Conservation (phyloP, 179 eudicot genomes). For the Vitellaria paradoxa region DNA sequence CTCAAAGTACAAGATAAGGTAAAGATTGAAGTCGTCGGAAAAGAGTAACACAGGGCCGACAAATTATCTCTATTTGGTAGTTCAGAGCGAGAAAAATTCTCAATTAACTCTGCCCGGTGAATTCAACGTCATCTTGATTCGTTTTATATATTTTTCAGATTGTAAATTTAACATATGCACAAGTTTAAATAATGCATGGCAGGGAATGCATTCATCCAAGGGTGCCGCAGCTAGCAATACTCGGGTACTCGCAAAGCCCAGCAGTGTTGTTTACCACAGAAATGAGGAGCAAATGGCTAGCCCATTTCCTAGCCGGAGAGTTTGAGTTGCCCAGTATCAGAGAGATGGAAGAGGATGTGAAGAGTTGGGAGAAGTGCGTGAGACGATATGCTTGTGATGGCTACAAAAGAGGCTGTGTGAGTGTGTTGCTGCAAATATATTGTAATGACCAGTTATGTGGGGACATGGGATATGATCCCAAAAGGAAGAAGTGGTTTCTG, state of each 20-base stretch:
- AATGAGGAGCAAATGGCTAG: slow-evolving; percentile 40
- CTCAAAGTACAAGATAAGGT: no score
- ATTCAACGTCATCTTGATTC: no score
- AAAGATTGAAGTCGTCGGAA: no score
- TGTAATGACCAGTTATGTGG: slow-evolving; percentile 40
- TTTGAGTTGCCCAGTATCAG: slow-evolving; percentile 28
- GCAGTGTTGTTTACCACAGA: slow-evolving; percentile 32
- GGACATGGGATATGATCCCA: slow-evolving; percentile 38
- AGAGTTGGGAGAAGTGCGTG: slow-evolving; percentile 29
- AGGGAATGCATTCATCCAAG: slow-evolving; percentile 48
- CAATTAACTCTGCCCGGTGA: no score
- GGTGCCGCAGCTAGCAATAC: slow-evolving; percentile 44
- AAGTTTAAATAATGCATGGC: background rate
- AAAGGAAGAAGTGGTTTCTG: slow-evolving; percentile 32
- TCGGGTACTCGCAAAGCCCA: slow-evolving; percentile 38
- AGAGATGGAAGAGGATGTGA: slow-evolving; percentile 39
- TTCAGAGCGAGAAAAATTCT: no score
- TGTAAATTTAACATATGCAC: no score
- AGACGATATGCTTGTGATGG: slow-evolving; percentile 12
- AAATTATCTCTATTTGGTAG: no score
- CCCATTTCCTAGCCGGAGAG: slow-evolving; percentile 33
- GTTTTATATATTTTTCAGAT: no score
- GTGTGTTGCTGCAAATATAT: slow-evolving; percentile 34
- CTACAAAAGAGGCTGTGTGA: slow-evolving; percentile 33
- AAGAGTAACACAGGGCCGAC: no score